Base-by-base conservation (phyloP, 805 yeast genomes). In the Myxozyma sirexii region DNA sequence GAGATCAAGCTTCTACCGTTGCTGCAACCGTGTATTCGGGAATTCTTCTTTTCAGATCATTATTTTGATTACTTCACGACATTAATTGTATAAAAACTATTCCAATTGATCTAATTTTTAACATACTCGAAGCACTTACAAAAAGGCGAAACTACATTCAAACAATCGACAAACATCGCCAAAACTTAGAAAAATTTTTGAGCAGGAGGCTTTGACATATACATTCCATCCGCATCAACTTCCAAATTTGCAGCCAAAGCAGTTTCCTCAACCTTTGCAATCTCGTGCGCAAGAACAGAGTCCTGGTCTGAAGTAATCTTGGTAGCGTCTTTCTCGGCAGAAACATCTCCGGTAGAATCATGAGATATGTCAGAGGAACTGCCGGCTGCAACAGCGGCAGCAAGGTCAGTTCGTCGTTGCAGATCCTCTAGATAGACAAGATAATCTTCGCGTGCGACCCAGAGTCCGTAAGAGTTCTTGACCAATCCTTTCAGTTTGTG, bases 361-460 rank as follows among this genome's bases (percentile, higher is more conserved):
- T n/a, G 27, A n/a, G 31, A 33, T 6, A 31, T 31, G 13, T 46
- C 39, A 3, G 41, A 27, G 43, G 52, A 35, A 15, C 42, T 27
- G 21, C 8, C 43, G 39, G 29, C 15, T 2, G 50, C 31, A 12
- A 17, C 50, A 15, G 50, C 33, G 24, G 50, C 33, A n/a, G 21
- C 15, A 23, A 35, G 3, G 13, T 23, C 33, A 7, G 6, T 48
- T 23, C 52, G 43, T 48, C 23, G n/a, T n/a, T 54, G 46, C 13
- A 45, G 5, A 12, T 57, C 62, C 24, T 53, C 51, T 33, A 57
- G 37, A 33, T 39, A 39, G 8, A 41, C 41, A 13, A 56, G 43
- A 42, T 60, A 60, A 27, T 60, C 64, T n/a, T 60, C 64, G 4
- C 64, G 41, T 1, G 50, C 29, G 6, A 60, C 64, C 26, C 43